Conservation (phyloP, 2,329 filamentous ascomycete species). For the Sclerotinia subarctica region DNA sequence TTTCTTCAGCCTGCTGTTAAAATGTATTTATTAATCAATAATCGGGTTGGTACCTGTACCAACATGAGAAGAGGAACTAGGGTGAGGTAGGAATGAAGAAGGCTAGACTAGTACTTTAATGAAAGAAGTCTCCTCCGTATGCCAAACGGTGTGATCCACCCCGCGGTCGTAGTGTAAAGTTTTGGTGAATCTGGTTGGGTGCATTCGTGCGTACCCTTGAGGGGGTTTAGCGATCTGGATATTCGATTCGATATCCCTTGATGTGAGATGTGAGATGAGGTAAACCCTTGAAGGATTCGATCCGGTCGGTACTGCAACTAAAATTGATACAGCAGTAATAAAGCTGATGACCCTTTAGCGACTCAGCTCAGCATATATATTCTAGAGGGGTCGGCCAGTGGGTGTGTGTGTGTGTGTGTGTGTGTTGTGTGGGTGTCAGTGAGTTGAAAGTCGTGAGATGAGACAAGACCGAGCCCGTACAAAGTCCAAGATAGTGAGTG, state of each 20-base stretch:
- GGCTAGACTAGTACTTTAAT: not conserved
- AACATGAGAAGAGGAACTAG: not conserved
- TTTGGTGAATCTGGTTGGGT: not conserved
- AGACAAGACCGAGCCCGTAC: not conserved
- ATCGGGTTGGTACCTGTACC: not conserved
- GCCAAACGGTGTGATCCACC: constrained; percentile 1
- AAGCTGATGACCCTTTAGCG: constrained; percentile 8
- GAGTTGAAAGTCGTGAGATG: constrained; percentile 9
- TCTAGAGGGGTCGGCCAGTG: not conserved
- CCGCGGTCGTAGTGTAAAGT: not conserved
- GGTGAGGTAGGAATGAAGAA: not conserved
- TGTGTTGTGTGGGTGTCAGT: not conserved
- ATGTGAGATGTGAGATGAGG: not conserved
- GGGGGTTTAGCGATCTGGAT: not conserved
- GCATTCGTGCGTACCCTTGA: not conserved
- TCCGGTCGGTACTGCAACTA: not conserved
- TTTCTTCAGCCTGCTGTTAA: constrained; percentile 5
- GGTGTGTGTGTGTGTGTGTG: not conserved
- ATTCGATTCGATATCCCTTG: not conserved
- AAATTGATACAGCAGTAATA: not conserved
- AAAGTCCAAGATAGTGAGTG: not conserved
- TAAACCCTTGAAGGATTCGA: not conserved
- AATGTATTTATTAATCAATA: not conserved
- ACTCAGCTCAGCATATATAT: not conserved
- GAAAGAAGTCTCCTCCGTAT: not conserved